Conservation (phyloP, 1,284 basidiomycete species). For the Rugosomyces carneus region DNA sequence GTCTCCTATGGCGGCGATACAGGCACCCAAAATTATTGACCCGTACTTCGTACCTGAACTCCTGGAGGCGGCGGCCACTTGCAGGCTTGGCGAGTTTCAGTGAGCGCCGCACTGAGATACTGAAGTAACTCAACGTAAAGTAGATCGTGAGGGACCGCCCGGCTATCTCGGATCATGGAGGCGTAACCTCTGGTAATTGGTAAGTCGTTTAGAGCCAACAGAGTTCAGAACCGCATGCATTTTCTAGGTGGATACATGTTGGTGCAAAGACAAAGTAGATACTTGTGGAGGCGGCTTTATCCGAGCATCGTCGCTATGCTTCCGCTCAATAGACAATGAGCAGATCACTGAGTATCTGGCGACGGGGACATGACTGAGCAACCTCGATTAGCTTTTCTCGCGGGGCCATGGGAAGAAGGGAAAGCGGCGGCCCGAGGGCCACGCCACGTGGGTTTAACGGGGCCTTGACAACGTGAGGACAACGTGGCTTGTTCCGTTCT, state of each 20-base stretch:
- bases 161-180: neutral
- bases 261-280: neutral
- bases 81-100: neutral
- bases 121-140: neutral
- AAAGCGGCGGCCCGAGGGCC: constrained; percentile 12
- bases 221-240: neutral
- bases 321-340: neutral
- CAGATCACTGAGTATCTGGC: neutral
- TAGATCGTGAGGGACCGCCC: neutral
- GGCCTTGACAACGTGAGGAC: constrained; percentile 23
- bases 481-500: constrained; percentile 32
- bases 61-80: too few relatives aligned
- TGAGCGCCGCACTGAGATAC: too few relatives aligned
- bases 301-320: constrained; percentile 1
- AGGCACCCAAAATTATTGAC: too few relatives aligned
- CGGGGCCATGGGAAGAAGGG: constrained; percentile 6
- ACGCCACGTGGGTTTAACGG: constrained; percentile 23
- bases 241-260: neutral
- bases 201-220: neutral
- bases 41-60: too few relatives aligned
- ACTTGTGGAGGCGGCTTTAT: neutral
- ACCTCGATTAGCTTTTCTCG: constrained; percentile 1
- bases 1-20: too few relatives aligned
- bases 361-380: neutral
- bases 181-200: neutral